Base-by-base conservation (phyloP, 441 rosid genomes). In the Dalechampia spathulata region DNA sequence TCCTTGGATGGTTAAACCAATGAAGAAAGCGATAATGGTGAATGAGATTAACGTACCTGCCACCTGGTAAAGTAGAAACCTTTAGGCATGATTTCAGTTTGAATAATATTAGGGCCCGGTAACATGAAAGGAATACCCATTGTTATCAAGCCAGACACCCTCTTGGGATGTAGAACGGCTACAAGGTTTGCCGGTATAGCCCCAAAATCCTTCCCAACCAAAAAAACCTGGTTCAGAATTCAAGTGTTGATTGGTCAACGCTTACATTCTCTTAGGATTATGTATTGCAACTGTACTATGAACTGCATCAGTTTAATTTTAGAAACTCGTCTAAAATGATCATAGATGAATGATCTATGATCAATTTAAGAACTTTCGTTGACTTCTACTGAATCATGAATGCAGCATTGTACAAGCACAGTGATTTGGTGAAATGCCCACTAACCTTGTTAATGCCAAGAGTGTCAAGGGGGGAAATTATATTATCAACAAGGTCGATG, bases 11-110 rank as follows among this genome's bases (percentile, higher is more conserved):
- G 6, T 4, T 11, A 7, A 39, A 9, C 6, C 0, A 16, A 7
- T 5, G 16, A 16, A 7, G 8, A 19, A 5, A 28, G 12, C 2
- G 7, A 0, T 5, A 27, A 27, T 1, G 13, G 13, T 25, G n/a
- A 32, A 13, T 6, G 20, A 17, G 19, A 20, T 20, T 3, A 11
- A 19, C 40, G 16, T 52, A 63, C 82, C 78, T 62, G 55, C 83
- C 77, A 78, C 40, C 79, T 64, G 6, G 34, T 43, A 2, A 62
- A 36, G 11, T 75, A 75, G 63, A 67, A 69, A 19, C 79, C 75
- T 46, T 68, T 58, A 3, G 79, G 79, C 43, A 55, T 40, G 19
- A 63, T 65, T 34, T 49, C 49, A 6, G 15, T 41, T 46, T 55
- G 52, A 28, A 55, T 2, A 46, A 12, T 7, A 47, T 23, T 39